Evolutionary conservation across 805 yeast species (phyloP), one percentile per base, ranked within the genome.

Genomic region (Kodamaea leandrae): DNA sequence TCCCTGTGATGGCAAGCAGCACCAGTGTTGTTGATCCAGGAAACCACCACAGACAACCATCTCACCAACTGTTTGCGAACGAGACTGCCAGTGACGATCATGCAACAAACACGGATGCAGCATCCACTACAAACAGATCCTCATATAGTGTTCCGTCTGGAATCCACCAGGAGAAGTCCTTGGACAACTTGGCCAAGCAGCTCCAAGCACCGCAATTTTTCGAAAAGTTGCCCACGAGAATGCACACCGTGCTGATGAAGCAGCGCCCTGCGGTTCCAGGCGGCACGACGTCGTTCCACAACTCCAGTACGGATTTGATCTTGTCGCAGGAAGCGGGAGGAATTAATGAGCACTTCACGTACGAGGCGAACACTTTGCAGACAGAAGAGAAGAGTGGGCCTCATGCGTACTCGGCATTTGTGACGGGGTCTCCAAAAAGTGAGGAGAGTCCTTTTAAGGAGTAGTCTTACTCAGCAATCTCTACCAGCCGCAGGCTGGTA

Each of bases 161-260:
- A 3, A 32, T 32, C 23, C 36, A 26, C 10, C 35, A 37, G 10
- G 48, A 37, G 33, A 42, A 42, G 27, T 58, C 65, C 6, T 49
- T 68, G 30, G 71, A 66, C 41, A 63, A 51, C 35, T 58, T 68
- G 53, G 74, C 73, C 33, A 66, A 64, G 42, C 72, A 66, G 46
- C 54, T 69, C 17, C 54, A 64, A 20, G 47, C 48, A 26, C 72
- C 68, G 17, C 51, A 49, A 7, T 58, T 64, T 36, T 64, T 64
- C 39, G 72, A 64, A 36, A 68, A 66, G 45, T 48, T 64, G 38
- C 74, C 72, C 12, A 54, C 66, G 12, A 54, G 65, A 20, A 61
- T 62, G 13, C 52, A 58, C 21, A 56, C 63, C 19, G 52, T 57
- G 24, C 42, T 37, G 17, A 45, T 47, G 45, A 54, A 51, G 39